These are phyloP conservation scores for Microcera coccophila DNA, from an alignment of 2,329 filamentous ascomycete species.

Conservation along the genomic window DNA sequence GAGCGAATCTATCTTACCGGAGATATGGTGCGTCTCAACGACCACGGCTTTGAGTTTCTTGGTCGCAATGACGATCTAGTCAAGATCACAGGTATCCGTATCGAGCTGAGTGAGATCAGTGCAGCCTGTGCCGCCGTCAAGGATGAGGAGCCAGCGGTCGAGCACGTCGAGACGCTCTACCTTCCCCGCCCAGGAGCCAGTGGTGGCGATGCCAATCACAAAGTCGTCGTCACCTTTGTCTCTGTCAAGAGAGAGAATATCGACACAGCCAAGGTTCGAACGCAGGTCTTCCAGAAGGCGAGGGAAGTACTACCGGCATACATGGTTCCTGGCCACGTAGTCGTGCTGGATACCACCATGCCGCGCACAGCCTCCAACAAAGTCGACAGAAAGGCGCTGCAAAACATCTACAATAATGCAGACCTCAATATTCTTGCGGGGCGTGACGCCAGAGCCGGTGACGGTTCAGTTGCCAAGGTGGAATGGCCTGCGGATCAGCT, in stretches of 20 bases:
- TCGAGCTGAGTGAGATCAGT: constrained; percentile 29
- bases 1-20: constrained; percentile 32
- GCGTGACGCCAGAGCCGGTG: neutral
- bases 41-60: constrained; percentile 21
- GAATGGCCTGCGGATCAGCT: constrained; percentile 11
- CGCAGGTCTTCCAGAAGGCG: constrained; percentile 5
- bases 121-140: constrained; percentile 26
- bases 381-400: constrained; percentile 31
- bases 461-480: constrained; percentile 1
- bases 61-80: constrained; percentile 21
- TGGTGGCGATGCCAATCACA: constrained; percentile 22
- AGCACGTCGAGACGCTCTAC: constrained; percentile 35
- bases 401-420: constrained; percentile 16
- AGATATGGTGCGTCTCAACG: constrained; percentile 28
- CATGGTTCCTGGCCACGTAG: constrained; percentile 34
- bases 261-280: constrained; percentile 2
- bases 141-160: constrained; percentile 29
- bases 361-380: constrained; percentile 35
- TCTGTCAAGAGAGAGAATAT: constrained; percentile 7
- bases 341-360: constrained; percentile 27
- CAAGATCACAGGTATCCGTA: constrained; percentile 23
- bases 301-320: constrained; percentile 17
- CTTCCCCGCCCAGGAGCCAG: constrained; percentile 27
- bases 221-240: constrained; percentile 31
- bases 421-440: constrained; percentile 11